A percentile compares a stretch with the other conserved stretches of the same genome.
Evolutionary conservation across 169 alveolate species (phyloP).

Genomic region (Plasmodium cynomolgi): DNA sequence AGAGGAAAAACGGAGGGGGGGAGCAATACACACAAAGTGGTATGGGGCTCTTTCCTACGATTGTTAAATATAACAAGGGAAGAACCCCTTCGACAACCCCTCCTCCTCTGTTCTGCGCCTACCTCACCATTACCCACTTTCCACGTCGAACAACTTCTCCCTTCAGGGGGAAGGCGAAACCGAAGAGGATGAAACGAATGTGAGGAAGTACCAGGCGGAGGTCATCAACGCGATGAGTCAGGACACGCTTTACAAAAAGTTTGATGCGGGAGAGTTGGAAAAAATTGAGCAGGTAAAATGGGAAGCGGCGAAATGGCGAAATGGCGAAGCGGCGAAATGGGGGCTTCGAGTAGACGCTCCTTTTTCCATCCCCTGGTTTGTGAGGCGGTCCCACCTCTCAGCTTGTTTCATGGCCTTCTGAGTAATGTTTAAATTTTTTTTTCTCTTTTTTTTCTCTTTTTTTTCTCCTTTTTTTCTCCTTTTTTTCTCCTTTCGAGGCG

Average conservation of each 20-base stretch:
- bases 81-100: too few species aligned
- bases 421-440: not conserved
- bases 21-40: not conserved
- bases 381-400: not conserved
- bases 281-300: conserved; percentile 35
- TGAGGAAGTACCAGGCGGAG: conserved; percentile 61
- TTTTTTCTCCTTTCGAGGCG: conserved; percentile 18
- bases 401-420: not conserved
- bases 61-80: not conserved
- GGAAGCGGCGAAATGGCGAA: too few species aligned
- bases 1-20: not conserved
- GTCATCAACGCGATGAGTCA: conserved; percentile 59
- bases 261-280: conserved; percentile 41
- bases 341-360: not conserved
- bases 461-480: not conserved
- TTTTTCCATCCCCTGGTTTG: not conserved
- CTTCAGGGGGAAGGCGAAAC: conserved; percentile 14
- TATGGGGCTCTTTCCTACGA: not conserved
- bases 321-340: too few species aligned
- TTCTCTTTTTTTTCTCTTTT: not conserved
- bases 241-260: conserved; percentile 28
- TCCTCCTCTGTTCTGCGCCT: not conserved
- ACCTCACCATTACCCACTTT: not conserved
- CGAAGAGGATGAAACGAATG: conserved; percentile 14
- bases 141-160: not conserved